phyloP scores from a whole-genome alignment of 768 basidiomycete genomes.

The Xerocomus brunneocitrinus region DNA sequence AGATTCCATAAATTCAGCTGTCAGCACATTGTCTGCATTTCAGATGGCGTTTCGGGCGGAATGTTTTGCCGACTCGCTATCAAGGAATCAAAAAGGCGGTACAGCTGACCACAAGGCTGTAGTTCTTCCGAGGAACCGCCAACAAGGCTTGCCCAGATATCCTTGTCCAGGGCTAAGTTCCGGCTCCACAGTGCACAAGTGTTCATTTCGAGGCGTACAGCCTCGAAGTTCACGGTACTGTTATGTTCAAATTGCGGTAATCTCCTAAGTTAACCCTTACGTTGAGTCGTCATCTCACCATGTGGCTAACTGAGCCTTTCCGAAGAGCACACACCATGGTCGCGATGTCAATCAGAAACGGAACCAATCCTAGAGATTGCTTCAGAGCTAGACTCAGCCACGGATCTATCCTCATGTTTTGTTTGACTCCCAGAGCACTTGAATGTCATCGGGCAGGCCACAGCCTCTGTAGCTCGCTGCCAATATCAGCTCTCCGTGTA shows the following conservation, averaged over 20 bases:
- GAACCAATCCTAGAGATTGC: neutral
- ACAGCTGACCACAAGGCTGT: slow-evolving; percentile 4
- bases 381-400: neutral
- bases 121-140: slow-evolving; percentile 9
- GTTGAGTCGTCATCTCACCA: slow-evolving; percentile 5
- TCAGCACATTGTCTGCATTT: slow-evolving; percentile 1
- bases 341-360: neutral
- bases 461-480: neutral
- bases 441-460: neutral
- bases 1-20: slow-evolving; percentile 1
- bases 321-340: neutral
- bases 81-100: slow-evolving; percentile 16
- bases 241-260: no score
- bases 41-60: slow-evolving; percentile 8
- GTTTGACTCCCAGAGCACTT: neutral
- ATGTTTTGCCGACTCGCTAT: neutral
- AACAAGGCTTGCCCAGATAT: neutral
- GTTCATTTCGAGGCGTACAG: slow-evolving; percentile 2
- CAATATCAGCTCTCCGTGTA: neutral
- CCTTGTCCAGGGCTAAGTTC: neutral
- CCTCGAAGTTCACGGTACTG: neutral
- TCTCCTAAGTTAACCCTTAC: neutral
- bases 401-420: neutral
- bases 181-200: neutral
- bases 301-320: neutral